These are phyloP conservation scores for Arthrobotrys megalospora DNA, from an alignment of 2,329 filamentous ascomycete genomes.

Conservation along the genomic window DNA sequence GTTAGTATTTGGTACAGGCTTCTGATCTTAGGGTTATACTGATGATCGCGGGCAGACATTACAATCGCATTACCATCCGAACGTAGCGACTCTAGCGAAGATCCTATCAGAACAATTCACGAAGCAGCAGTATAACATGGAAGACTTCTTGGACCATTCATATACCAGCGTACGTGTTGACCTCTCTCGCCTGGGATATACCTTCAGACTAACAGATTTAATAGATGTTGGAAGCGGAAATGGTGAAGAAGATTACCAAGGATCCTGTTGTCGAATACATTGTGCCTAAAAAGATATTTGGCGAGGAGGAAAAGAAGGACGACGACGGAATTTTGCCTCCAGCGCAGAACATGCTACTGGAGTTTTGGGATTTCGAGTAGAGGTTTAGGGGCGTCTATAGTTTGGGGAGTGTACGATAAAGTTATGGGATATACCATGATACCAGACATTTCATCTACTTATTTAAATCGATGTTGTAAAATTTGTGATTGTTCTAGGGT, in stretches of 20 bases:
- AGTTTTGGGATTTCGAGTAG: constrained; percentile 60
- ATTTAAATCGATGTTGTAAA: too few species aligned
- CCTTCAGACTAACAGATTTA: background rate
- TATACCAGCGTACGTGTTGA: constrained; percentile 79
- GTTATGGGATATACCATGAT: background rate
- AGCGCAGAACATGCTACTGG: constrained; percentile 38
- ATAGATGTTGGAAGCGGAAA: constrained; percentile 85
- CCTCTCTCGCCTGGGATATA: background rate
- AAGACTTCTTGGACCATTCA: constrained; percentile 96
- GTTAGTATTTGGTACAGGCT: background rate
- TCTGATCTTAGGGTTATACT: constrained; percentile 11
- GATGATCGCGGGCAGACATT: constrained; percentile 72
- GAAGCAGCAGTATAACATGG: constrained; percentile 93
- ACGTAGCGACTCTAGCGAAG: constrained; percentile 92
- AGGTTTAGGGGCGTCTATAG: background rate
- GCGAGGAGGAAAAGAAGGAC: constrained; percentile 18
- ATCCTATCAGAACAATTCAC: constrained; percentile 98
- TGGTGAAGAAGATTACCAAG: constrained; percentile 87
- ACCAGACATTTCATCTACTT: background rate
- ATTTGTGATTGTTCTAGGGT: too few species aligned
- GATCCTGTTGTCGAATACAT: constrained; percentile 91
- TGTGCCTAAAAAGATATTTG: constrained; percentile 87
- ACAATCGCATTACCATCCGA: constrained; percentile 95
- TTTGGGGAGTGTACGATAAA: constrained; percentile 23
- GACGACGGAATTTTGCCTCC: background rate